Conservation (phyloP, 78 protist genomes). For the Dictyostelium discoideum region DNA sequence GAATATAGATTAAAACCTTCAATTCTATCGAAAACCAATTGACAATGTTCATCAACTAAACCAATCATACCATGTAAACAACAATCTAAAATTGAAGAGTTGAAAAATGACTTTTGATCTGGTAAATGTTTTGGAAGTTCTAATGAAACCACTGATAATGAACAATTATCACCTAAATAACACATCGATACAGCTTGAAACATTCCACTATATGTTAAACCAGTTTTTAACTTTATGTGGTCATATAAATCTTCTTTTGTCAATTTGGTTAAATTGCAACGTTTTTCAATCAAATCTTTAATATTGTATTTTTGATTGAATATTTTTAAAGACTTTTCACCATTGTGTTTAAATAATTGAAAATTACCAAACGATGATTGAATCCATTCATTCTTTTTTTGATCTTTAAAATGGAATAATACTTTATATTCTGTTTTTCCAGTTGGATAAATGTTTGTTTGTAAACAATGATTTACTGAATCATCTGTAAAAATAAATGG, state of each 20-base stretch:
- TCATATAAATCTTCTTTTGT: neutral
- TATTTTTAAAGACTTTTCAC: neutral
- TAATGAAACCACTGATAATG: neutral
- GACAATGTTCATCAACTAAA: conserved; percentile 6
- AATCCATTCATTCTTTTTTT: neutral
- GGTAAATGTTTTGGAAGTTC: neutral
- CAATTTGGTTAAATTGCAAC: conserved; percentile 21
- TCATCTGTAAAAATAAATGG: conserved; percentile 37
- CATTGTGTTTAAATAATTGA: neutral
- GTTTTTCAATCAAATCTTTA: neutral
- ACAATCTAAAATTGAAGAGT: conserved; percentile 44
- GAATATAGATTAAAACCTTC: conserved; percentile 19
- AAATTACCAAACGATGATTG: conserved; percentile 5
- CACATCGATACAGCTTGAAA: neutral
- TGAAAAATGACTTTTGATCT: conserved; percentile 17
- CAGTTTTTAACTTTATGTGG: neutral
- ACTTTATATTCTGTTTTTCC: neutral
- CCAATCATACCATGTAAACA: conserved; percentile 36
- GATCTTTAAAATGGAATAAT: neutral
- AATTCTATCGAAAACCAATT: conserved; percentile 46
- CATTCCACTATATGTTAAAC: neutral
- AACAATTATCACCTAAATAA: conserved; percentile 23
- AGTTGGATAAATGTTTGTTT: neutral
- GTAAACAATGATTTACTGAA: neutral
- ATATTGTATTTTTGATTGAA: neutral